Conservation (phyloP, 169 alveolate genomes). For the Fabrea salina region DNA sequence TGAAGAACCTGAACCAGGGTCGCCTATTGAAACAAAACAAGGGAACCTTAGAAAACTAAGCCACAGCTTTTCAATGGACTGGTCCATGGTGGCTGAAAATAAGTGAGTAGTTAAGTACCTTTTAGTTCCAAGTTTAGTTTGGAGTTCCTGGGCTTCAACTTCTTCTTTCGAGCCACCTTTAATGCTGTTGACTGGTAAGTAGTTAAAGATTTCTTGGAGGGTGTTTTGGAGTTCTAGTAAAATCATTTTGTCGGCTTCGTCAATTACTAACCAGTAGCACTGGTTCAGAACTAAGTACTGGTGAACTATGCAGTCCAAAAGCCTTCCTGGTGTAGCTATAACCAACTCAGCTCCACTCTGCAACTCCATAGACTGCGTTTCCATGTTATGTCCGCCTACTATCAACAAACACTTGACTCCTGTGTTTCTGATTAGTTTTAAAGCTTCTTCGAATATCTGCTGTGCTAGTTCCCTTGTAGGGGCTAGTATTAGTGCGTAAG, state of each 20-base stretch:
- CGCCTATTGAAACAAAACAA: background rate
- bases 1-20: background rate
- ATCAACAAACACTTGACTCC: background rate
- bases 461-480: conserved; percentile 92
- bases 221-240: conserved; percentile 91
- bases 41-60: background rate
- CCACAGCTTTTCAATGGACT: background rate
- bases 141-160: conserved; percentile 86
- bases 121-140: conserved; percentile 96
- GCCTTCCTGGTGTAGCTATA: conserved; percentile 98
- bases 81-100: conserved; percentile 26
- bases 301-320: conserved; percentile 88
- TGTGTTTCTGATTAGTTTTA: background rate
- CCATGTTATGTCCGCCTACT: background rate
- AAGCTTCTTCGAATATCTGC: conserved; percentile 74
- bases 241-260: conserved; percentile 95
- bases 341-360: conserved; percentile 90
- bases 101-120: conserved; percentile 60
- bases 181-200: conserved; percentile 88
- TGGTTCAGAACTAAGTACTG: conserved; percentile 80
- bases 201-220: conserved; percentile 77
- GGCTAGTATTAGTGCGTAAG: conserved; percentile 77
- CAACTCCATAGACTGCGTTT: conserved; percentile 25
- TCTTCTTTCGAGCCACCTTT: conserved; percentile 80
- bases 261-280: conserved; percentile 87